These are phyloP conservation scores for Cucurbitaria berberidis DNA, from an alignment of 2,329 filamentous ascomycete genomes.

Conservation along the genomic window DNA sequence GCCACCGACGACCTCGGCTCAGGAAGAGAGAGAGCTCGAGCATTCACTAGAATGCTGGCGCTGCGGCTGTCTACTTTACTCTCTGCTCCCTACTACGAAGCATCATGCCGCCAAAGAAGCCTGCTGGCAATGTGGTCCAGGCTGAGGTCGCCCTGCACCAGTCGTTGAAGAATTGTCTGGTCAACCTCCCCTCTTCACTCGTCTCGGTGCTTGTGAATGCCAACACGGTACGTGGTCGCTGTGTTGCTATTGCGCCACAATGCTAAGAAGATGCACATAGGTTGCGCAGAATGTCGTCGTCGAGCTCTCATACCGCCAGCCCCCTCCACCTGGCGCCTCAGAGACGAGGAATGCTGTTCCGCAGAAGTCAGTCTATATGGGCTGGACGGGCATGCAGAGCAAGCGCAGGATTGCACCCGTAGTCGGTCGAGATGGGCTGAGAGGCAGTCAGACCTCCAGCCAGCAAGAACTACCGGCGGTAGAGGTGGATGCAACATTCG, in stretches of 20 bases:
- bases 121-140: conserved; percentile 60
- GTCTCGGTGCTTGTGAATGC: conserved; percentile 85
- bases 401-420: conserved; percentile 78
- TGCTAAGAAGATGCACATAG: conserved; percentile 64
- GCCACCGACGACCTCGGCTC: conserved; percentile 43
- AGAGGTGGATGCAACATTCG: conserved; percentile 88
- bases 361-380: conserved; percentile 79
- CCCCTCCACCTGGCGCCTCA: conserved; percentile 53
- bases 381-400: conserved; percentile 98
- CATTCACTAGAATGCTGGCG: conserved; percentile 4
- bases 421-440: conserved; percentile 75
- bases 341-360: conserved; percentile 50
- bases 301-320: conserved; percentile 79
- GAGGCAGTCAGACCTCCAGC: conserved; percentile 62
- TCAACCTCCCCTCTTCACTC: conserved; percentile 86
- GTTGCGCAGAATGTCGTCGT: conserved; percentile 95
- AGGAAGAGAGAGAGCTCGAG: conserved; percentile 15
- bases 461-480: conserved; percentile 80
- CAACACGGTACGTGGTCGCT: conserved; percentile 72
- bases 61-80: conserved; percentile 1
- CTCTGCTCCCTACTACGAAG: conserved; percentile 9
- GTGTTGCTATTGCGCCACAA: neutral
- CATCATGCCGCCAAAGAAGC: conserved; percentile 53
- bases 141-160: conserved; percentile 86
- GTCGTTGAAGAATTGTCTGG: conserved; percentile 85